phyloP scores from a whole-genome alignment of 352 stramenopile species.

The Globisporangium barbulae region DNA sequence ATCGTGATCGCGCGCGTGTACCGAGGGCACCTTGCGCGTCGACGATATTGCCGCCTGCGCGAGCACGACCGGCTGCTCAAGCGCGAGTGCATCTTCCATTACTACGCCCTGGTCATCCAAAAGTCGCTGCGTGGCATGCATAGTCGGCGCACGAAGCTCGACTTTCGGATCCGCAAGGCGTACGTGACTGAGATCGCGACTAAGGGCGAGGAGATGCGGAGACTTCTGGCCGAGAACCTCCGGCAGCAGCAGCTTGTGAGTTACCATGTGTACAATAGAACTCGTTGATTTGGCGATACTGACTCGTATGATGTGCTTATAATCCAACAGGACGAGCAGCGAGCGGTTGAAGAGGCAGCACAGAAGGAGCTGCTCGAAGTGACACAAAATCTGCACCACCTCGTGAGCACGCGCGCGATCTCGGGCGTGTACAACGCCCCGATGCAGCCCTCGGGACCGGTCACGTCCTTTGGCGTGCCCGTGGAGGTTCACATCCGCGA shows the following conservation, averaged over 20 bases:
- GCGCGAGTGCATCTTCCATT: conserved; percentile 35
- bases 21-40: conserved; percentile 49
- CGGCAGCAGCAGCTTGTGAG: conserved; percentile 33
- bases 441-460: conserved; percentile 24
- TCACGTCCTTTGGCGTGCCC: conserved; percentile 53
- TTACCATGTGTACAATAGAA: not conserved
- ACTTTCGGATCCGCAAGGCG: conserved; percentile 61
- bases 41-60: conserved; percentile 23
- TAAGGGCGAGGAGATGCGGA: conserved; percentile 50
- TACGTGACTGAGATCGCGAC: conserved; percentile 46
- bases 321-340: conserved; percentile 27
- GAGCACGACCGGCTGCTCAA: conserved; percentile 19
- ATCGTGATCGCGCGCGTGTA: conserved; percentile 54
- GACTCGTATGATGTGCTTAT: not conserved
- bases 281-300: not conserved
- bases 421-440: conserved; percentile 65
- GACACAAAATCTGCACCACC: conserved; percentile 59
- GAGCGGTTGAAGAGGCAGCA: conserved; percentile 28
- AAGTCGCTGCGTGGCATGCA: conserved; percentile 45
- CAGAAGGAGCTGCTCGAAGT: conserved; percentile 47
- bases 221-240: conserved; percentile 38
- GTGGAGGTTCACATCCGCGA: conserved; percentile 59
- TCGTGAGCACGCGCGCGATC: conserved; percentile 51
- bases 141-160: conserved; percentile 42
- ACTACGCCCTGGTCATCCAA: conserved; percentile 51